Conservation (phyloP, 495 filamentous ascomycete genomes). For the Aeminium ludgeri region DNA sequence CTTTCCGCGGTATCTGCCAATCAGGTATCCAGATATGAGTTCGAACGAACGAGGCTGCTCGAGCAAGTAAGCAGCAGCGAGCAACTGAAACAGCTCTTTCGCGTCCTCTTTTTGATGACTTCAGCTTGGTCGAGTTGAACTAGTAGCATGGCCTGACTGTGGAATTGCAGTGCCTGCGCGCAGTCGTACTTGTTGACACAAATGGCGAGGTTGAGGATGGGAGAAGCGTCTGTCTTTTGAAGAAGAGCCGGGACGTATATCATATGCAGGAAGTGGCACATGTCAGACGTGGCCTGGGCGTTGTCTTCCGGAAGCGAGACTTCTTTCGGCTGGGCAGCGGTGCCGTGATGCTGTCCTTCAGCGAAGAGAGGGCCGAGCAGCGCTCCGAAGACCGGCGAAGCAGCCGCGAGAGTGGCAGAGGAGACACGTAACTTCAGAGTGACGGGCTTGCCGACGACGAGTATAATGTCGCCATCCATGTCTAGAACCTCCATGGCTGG, state of each 20-base stretch:
- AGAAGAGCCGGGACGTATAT: not conserved
- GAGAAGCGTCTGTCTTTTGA: not conserved
- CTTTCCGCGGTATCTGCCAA: not conserved
- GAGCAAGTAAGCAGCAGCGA: conserved; percentile 2
- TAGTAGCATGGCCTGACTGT: not conserved
- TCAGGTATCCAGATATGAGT: not conserved
- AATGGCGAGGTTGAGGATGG: not conserved
- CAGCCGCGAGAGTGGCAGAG: not conserved
- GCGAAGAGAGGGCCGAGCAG: not conserved
- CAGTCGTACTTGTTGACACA: conserved; percentile 3
- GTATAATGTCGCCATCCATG: not conserved
- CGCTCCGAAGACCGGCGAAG: conserved; percentile 1
- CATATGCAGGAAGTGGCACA: conserved; percentile 5
- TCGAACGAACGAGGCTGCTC: conserved; percentile 1
- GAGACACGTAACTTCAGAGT: not conserved
- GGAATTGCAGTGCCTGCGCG: not conserved
- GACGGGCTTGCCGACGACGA: not conserved
- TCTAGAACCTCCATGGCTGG: not conserved
- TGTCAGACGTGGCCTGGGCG: conserved; percentile 1
- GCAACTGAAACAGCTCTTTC: not conserved
- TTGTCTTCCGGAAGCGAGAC: conserved; percentile 4
- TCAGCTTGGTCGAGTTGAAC: not conserved
- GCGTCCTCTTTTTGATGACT: not conserved
- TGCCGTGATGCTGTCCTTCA: not conserved
- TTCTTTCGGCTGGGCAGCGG: not conserved